Evolutionary conservation across 176 grass and related monocot genomes (phyloP).

Genomic region (Carex pumila): DNA sequence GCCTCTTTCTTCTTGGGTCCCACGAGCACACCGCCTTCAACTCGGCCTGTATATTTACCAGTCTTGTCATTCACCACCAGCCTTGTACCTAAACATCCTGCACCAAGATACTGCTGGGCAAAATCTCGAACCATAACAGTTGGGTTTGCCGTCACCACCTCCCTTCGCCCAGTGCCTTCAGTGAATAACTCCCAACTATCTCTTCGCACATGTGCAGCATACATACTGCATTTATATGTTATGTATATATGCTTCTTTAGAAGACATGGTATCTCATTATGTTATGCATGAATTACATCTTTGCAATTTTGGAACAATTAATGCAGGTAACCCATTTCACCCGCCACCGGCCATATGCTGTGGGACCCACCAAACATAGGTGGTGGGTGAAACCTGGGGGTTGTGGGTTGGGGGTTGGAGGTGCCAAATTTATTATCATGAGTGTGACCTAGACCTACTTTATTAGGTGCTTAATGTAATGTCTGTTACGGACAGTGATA

Average conservation of each 20-base stretch:
- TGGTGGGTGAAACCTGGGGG: no score
- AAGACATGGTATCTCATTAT: neutral
- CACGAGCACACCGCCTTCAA: constrained; percentile 37
- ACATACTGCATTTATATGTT: constrained; percentile 11
- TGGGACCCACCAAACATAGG: no score
- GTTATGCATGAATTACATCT: no score
- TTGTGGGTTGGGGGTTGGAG: no score
- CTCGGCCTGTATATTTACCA: constrained; percentile 26
- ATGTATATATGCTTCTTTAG: neutral
- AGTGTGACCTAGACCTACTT: no score
- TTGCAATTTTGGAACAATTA: no score
- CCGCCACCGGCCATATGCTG: no score
- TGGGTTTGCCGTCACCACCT: constrained; percentile 60
- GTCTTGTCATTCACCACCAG: constrained; percentile 28
- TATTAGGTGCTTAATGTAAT: no score
- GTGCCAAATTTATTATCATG: no score
- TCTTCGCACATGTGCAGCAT: constrained; percentile 51
- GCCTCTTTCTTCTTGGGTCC: constrained; percentile 41
- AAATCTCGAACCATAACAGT: constrained; percentile 43
- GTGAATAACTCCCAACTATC: constrained; percentile 56
- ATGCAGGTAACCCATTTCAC: no score
- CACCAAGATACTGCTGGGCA: constrained; percentile 40
- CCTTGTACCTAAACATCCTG: constrained; percentile 46
- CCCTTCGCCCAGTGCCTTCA: constrained; percentile 18
- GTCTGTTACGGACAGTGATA: no score